A percentile compares a stretch with the other conserved stretches of the same genome.
These are phyloP conservation scores for Marasmius oreades DNA, from an alignment of 1,284 basidiomycete species.

Conservation along the genomic window DNA sequence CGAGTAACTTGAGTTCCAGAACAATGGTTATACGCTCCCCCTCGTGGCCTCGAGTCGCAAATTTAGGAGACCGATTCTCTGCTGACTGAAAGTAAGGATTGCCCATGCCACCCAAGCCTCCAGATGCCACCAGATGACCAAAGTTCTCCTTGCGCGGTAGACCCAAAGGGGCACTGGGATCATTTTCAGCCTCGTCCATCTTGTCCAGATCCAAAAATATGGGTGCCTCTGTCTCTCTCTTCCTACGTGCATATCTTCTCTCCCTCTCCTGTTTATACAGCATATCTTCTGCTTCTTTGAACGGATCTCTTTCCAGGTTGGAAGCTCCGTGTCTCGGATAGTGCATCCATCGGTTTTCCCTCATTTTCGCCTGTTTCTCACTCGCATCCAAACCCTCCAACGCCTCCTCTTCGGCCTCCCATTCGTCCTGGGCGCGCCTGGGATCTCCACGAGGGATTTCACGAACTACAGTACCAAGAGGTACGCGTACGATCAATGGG, in stretches of 20 bases:
- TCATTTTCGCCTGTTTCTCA: conserved; percentile 54
- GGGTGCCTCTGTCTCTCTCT: conserved; percentile 38
- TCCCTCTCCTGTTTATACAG: conserved; percentile 65
- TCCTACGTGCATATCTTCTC: conserved; percentile 42
- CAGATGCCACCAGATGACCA: conserved; percentile 72
- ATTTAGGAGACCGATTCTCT: conserved; percentile 73
- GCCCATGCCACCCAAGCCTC: conserved; percentile 85
- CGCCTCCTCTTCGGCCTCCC: conserved; percentile 66
- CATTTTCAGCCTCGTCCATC: conserved; percentile 39
- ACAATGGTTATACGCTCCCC: conserved; percentile 83
- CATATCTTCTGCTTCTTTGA: conserved; percentile 69
- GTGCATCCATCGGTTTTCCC: conserved; percentile 74
- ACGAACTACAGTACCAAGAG: conserved; percentile 84
- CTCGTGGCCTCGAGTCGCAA: conserved; percentile 74
- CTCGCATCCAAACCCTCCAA: conserved; percentile 44
- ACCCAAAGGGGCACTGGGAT: conserved; percentile 64
- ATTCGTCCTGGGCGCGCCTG: conserved; percentile 55
- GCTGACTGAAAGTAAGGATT: conserved; percentile 83
- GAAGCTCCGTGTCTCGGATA: conserved; percentile 67
- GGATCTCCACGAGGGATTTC: conserved; percentile 67
- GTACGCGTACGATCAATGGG: conserved; percentile 77
- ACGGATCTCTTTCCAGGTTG: conserved; percentile 63
- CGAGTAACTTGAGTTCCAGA: conserved; percentile 93
- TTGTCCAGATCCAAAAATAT: conserved; percentile 61
- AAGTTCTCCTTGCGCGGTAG: conserved; percentile 55